Evolutionary conservation across 169 alveolate species (phyloP), one percentile per base, ranked within the genome.

Genomic region (Eimeria acervulina): DNA sequence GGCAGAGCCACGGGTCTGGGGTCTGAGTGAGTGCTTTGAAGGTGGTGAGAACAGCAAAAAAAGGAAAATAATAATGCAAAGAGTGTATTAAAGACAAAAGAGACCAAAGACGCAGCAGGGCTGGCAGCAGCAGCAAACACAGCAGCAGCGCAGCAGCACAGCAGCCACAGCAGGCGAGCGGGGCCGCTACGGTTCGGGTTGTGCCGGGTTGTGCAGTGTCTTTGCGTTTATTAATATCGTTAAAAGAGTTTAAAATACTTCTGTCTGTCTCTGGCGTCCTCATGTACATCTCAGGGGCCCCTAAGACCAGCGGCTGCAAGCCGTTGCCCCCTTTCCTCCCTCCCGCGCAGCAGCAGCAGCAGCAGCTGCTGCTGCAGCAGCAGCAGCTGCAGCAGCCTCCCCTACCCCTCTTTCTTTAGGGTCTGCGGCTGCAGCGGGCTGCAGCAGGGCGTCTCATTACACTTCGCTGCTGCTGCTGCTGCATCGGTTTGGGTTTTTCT

Each of bases 331-430:
- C 6, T 33, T 52, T 28, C 7, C 88, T 78, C 63, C 66, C 42
- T 28, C 3, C n/a, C n/a, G n/a, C n/a, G n/a, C n/a, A n/a, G n/a
- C n/a, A n/a, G n/a, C n/a, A n/a, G n/a, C n/a, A n/a, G 88, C 88
- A 36, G 42, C 88, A 36, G 51, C 88, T 12, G 52, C 88, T 26
- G 28, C 88, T 78, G 61, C 26, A 31, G n/a, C 83, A 17, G 36
- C 42, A 78, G 88, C 36, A 36, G 88, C 88, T 13, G 28, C 55
- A 26, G 42, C 42, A 78, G 61, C 28, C 88, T 52, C 88, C 88
- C 88, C 88, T 78, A 78, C 88, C 88, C 88, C 88, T 47, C 88
- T 47, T 52, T 78, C 88, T 40, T 78, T 78, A 78, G 63, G 61
- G 88, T 40, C 88, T 36, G 66, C 88, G 55, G 88, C 63, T 13